Conservation (phyloP, 2,329 filamentous ascomycete species). For the Apiospora kogelbergensis region DNA sequence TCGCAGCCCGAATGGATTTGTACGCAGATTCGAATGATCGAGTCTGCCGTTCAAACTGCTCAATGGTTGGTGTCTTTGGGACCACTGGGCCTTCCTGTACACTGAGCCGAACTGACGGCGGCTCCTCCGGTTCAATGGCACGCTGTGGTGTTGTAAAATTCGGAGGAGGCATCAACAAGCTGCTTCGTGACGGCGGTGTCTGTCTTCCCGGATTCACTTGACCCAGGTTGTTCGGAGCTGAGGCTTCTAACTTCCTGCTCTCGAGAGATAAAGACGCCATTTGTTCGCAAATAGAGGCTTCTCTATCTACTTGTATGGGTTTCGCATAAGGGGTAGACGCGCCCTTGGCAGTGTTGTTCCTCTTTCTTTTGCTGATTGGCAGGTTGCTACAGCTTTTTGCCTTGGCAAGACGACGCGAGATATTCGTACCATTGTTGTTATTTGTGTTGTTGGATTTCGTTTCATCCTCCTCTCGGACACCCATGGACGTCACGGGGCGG, state of each 20-base stretch:
- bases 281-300: neutral
- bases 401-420: constrained; percentile 21
- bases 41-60: constrained; percentile 32
- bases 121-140: neutral
- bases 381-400: constrained; percentile 16
- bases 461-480: constrained; percentile 26
- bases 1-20: neutral
- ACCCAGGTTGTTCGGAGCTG: constrained; percentile 30
- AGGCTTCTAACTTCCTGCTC: constrained; percentile 20
- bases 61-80: constrained; percentile 34
- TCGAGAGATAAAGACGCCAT: neutral
- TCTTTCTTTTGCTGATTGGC: constrained; percentile 20
- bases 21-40: neutral
- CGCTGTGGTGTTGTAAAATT: constrained; percentile 29
- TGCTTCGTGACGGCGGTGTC: constrained; percentile 22
- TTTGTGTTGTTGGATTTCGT: constrained; percentile 25
- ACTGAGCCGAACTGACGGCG: neutral
- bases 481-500: constrained; percentile 31
- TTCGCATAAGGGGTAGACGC: neutral
- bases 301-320: constrained; percentile 1
- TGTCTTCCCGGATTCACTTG: constrained; percentile 45
- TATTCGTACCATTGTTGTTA: constrained; percentile 40
- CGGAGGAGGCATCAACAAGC: constrained; percentile 16
- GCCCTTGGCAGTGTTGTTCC: neutral
- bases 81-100: constrained; percentile 20